Conservation (phyloP, 2,329 filamentous ascomycete species). For the Trichoderma sp. region DNA sequence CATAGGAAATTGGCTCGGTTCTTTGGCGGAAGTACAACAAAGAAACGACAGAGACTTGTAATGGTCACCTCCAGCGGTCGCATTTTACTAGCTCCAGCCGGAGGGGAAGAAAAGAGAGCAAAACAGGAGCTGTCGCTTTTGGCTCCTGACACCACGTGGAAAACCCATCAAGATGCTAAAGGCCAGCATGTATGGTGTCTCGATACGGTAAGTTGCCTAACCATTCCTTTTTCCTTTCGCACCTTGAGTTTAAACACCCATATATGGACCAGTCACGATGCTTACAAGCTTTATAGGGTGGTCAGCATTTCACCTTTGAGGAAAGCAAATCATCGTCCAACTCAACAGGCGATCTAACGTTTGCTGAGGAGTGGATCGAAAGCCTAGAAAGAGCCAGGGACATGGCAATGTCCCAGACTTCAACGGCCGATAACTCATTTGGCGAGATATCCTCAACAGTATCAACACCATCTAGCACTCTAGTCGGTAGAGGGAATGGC, state of each 20-base stretch:
- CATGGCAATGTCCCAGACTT: conserved; percentile 74
- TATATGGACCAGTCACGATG: neutral
- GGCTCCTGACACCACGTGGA: conserved; percentile 74
- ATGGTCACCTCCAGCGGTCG: conserved; percentile 93
- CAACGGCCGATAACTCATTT: conserved; percentile 69
- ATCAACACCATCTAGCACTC: conserved; percentile 77
- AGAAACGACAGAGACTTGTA: conserved; percentile 90
- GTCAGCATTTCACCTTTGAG: conserved; percentile 91
- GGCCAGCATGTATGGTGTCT: conserved; percentile 87
- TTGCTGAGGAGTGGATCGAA: conserved; percentile 90
- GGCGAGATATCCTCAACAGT: conserved; percentile 70
- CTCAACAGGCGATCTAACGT: conserved; percentile 65
- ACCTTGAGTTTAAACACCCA: too few species aligned
- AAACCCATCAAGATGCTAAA: conserved; percentile 80
- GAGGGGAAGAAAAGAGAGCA: conserved; percentile 92
- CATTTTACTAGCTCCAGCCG: conserved; percentile 85
- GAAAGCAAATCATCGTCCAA: conserved; percentile 72
- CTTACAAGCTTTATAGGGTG: conserved; percentile 60
- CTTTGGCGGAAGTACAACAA: conserved; percentile 87
- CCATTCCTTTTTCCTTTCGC: neutral
- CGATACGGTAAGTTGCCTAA: conserved; percentile 74
- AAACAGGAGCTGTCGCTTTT: conserved; percentile 91
- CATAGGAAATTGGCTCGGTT: conserved; percentile 93
- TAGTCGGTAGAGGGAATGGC: conserved; percentile 62
- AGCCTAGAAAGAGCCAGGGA: conserved; percentile 85